These are phyloP conservation scores for Elongisporangium senticosum DNA, from an alignment of 352 stramenopile species.

Conservation along the genomic window DNA sequence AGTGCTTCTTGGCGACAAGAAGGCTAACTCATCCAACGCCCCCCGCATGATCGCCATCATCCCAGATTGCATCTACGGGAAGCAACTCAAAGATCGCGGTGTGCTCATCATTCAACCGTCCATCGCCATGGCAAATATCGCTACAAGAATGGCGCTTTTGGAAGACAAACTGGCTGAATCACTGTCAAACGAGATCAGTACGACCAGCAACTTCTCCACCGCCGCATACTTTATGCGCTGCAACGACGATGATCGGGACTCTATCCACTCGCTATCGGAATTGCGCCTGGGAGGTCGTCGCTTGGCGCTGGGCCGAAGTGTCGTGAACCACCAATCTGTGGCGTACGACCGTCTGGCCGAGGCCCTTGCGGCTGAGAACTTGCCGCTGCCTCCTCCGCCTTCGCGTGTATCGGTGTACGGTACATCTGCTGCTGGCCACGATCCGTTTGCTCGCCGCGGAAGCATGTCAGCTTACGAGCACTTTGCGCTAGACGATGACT, in stretches of 20 bases:
- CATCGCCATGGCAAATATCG: conserved; percentile 61
- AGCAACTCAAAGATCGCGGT: conserved; percentile 34
- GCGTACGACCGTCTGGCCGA: conserved; percentile 43
- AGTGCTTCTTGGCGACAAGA: conserved; percentile 25
- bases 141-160: conserved; percentile 56
- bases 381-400: conserved; percentile 43
- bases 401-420: conserved; percentile 66
- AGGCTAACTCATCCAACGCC: not conserved
- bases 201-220: conserved; percentile 34
- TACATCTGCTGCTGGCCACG: conserved; percentile 37
- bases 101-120: conserved; percentile 61
- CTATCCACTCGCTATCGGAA: conserved; percentile 29
- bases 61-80: conserved; percentile 25
- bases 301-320: conserved; percentile 35
- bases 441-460: conserved; percentile 40
- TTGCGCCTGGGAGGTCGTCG: conserved; percentile 30
- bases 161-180: conserved; percentile 31
- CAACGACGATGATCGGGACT: conserved; percentile 24
- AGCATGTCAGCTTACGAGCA: conserved; percentile 55
- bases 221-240: conserved; percentile 50
- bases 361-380: conserved; percentile 27
- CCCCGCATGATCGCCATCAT: conserved; percentile 59
- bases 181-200: conserved; percentile 41
- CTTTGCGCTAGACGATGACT: conserved; percentile 49
- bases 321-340: conserved; percentile 65